These are phyloP conservation scores for Neonectria sp. DNA, from an alignment of 2,329 filamentous ascomycete genomes.

Conservation along the genomic window DNA sequence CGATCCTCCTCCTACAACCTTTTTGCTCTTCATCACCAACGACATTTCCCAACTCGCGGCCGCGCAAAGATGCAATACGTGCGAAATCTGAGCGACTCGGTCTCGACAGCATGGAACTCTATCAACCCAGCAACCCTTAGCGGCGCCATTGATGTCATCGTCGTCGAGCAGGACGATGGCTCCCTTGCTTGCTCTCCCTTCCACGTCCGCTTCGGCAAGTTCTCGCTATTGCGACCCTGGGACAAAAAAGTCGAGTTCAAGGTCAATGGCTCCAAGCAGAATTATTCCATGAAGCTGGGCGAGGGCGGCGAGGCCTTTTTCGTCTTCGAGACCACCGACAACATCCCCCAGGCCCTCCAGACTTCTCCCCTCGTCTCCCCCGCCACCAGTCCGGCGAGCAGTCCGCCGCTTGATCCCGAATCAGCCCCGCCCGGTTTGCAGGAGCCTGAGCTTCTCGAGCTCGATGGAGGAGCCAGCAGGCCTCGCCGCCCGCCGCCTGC, in stretches of 20 bases:
- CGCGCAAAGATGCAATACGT: slow-evolving; percentile 90
- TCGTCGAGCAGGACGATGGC: slow-evolving; percentile 96
- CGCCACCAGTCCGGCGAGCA: slow-evolving; percentile 87
- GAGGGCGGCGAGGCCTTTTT: slow-evolving; percentile 99
- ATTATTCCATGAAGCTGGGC: slow-evolving; percentile 98
- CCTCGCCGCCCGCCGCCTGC: slow-evolving; percentile 62
- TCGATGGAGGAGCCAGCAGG: slow-evolving; percentile 64
- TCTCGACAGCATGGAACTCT: slow-evolving; percentile 99
- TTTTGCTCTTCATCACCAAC: background rate
- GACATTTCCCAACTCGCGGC: slow-evolving; percentile 6
- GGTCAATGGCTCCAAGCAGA: slow-evolving; percentile 92
- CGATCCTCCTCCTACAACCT: slow-evolving; percentile 1
- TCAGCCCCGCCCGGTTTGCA: slow-evolving; percentile 60
- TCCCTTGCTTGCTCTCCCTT: slow-evolving; percentile 93
- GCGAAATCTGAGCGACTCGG: slow-evolving; percentile 92
- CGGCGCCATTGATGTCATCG: slow-evolving; percentile 98
- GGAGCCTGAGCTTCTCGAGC: slow-evolving; percentile 79
- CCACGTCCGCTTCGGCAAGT: slow-evolving; percentile 99
- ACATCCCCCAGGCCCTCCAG: slow-evolving; percentile 92
- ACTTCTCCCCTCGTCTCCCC: slow-evolving; percentile 96
- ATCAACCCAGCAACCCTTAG: slow-evolving; percentile 98
- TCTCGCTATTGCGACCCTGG: slow-evolving; percentile 92
- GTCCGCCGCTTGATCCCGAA: slow-evolving; percentile 75
- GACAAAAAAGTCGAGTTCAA: slow-evolving; percentile 99
- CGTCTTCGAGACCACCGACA: slow-evolving; percentile 94